phyloP scores from a whole-genome alignment of 2,329 filamentous ascomycete genomes.

The Trichoderma sp. region DNA sequence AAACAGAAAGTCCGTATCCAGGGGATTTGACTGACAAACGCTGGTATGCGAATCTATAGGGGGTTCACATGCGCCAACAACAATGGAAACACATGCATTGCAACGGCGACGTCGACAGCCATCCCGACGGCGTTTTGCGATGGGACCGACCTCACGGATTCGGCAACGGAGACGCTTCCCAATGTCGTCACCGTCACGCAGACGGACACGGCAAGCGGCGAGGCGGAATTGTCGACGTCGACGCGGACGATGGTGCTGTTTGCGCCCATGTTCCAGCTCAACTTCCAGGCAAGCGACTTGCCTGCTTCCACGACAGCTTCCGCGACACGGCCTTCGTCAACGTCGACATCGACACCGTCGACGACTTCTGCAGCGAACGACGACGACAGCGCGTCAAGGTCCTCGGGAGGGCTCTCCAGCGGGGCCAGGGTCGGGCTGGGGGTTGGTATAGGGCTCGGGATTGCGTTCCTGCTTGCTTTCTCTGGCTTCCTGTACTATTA shows the following conservation, averaged over 20 bases:
- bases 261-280: constrained; percentile 40
- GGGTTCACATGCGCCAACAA: constrained; percentile 29
- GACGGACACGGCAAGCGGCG: background rate
- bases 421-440: constrained; percentile 32
- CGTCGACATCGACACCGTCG: constrained; percentile 1
- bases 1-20: background rate
- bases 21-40: background rate
- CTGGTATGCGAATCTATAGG: background rate
- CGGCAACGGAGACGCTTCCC: background rate
- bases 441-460: constrained; percentile 22
- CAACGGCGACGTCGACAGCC: constrained; percentile 9
- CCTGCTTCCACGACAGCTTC: constrained; percentile 25
- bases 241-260: constrained; percentile 30
- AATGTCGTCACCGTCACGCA: constrained; percentile 15
- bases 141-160: background rate
- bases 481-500: constrained; percentile 24
- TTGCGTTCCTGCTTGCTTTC: constrained; percentile 25
- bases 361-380: background rate
- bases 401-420: constrained; percentile 23
- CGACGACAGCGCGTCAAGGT: background rate
- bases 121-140: constrained; percentile 20
- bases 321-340: background rate
- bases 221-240: background rate
- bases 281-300: constrained; percentile 34
- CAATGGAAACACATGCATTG: constrained; percentile 23